These are phyloP conservation scores for Cladophialophora bantiana DNA, from an alignment of 2,329 filamentous ascomycete genomes.

Conservation along the genomic window DNA sequence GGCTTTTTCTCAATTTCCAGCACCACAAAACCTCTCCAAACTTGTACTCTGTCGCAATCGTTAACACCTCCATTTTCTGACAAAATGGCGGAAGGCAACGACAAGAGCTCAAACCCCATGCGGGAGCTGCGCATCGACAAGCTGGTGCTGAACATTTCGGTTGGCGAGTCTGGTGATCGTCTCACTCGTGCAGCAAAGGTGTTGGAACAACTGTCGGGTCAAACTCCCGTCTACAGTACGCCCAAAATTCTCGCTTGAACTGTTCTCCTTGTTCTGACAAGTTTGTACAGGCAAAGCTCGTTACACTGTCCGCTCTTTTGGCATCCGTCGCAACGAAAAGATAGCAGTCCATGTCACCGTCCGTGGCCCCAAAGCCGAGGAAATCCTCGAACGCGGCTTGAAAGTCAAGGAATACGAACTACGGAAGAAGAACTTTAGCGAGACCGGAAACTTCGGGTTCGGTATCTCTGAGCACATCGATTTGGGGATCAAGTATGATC, in stretches of 20 bases:
- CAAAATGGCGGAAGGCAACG: conserved; percentile 68
- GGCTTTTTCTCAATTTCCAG: background rate
- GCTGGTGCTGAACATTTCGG: conserved; percentile 99
- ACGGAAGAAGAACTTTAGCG: conserved; percentile 98
- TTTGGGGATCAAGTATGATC: conserved; percentile 99
- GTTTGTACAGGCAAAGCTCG: conserved; percentile 84
- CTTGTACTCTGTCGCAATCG: conserved; percentile 41
- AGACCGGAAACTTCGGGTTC: conserved; percentile 99
- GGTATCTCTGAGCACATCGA: conserved; percentile 99
- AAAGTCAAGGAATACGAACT: conserved; percentile 99
- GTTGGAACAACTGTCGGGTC: conserved; percentile 98
- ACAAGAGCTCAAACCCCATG: conserved; percentile 97
- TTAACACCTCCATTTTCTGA: conserved; percentile 40
- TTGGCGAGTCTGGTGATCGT: conserved; percentile 99
- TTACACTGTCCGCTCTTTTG: conserved; percentile 99
- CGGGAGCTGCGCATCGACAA: conserved; percentile 99
- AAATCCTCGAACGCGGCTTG: conserved; percentile 99
- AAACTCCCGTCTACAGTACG: conserved; percentile 99
- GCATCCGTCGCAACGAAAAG: conserved; percentile 99
- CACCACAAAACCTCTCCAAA: conserved; percentile 16
- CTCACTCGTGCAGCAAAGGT: conserved; percentile 99
- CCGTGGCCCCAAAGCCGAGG: conserved; percentile 98
- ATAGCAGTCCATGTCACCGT: conserved; percentile 99
- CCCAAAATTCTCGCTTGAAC: conserved; percentile 40
- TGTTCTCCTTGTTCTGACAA: conserved; percentile 8